A percentile compares a stretch with the other conserved stretches of the same genome.
Evolutionary conservation across 257 asterid genomes (phyloP).

Genomic region (Nemophila menziesii): DNA sequence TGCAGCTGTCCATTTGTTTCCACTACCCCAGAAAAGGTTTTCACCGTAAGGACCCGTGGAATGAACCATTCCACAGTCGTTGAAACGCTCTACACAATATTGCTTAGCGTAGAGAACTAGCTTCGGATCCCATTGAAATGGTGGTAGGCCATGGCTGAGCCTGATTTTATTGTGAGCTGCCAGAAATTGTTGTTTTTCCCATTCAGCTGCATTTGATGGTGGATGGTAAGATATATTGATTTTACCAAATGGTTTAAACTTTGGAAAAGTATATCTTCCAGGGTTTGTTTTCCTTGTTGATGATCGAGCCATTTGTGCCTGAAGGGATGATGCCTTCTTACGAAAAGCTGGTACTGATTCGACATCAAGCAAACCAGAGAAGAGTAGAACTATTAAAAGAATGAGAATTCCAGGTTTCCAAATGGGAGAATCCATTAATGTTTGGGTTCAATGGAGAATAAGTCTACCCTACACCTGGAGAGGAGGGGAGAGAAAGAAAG

Average conservation of each 20-base stretch:
- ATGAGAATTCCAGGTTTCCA: neutral
- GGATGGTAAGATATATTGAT: neutral
- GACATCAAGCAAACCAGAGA: neutral
- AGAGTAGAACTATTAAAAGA: neutral
- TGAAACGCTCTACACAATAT: neutral
- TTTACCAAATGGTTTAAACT: neutral
- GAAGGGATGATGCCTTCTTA: neutral
- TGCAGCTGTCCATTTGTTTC: neutral
- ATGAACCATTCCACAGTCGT: conserved; percentile 1
- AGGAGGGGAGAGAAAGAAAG: neutral
- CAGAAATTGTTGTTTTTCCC: conserved; percentile 3
- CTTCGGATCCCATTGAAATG: conserved; percentile 1
- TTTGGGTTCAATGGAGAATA: neutral
- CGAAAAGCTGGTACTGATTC: neutral
- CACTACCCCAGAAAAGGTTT: conserved; percentile 3
- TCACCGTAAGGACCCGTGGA: conserved; percentile 9
- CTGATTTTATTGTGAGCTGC: conserved; percentile 3
- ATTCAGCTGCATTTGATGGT: neutral
- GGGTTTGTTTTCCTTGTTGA: too few species aligned
- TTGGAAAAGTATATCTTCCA: neutral
- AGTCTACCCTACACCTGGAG: neutral
- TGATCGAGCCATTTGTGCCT: too few species aligned
- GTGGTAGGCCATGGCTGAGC: neutral
- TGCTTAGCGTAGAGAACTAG: conserved; percentile 3
- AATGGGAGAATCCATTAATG: neutral